phyloP scores from a whole-genome alignment of 352 stramenopile genomes.

The Phytophthora europaea region DNA sequence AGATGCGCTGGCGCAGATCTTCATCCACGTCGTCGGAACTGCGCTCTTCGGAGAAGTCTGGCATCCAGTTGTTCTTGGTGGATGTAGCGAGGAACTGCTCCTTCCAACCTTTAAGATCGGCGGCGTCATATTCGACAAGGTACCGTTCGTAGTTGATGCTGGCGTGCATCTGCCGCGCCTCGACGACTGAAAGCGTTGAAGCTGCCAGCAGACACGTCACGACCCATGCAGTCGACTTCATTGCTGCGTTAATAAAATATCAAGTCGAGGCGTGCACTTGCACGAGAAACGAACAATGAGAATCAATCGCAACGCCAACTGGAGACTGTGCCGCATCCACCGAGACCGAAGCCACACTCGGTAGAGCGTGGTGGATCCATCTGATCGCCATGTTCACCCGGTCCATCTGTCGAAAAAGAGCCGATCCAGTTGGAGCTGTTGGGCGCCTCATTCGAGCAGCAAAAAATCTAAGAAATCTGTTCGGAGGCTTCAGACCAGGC shows the following conservation, averaged over 20 bases:
- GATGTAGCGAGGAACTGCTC: conserved; percentile 20
- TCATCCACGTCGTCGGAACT: conserved; percentile 38
- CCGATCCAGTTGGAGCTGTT: conserved; percentile 17
- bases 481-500: conserved; percentile 22
- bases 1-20: conserved; percentile 42
- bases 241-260: conserved; percentile 13
- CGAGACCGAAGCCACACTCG: conserved; percentile 20
- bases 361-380: conserved; percentile 18
- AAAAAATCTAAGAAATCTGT: conserved; percentile 37
- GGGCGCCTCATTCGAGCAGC: conserved; percentile 29
- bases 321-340: conserved; percentile 9
- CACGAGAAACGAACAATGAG: conserved; percentile 37
- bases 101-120: conserved; percentile 34
- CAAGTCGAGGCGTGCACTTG: conserved; percentile 5
- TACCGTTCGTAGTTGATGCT: conserved; percentile 54
- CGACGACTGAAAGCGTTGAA: conserved; percentile 15
- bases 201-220: conserved; percentile 17
- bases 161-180: conserved; percentile 39
- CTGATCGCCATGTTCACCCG: conserved; percentile 28
- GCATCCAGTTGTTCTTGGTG: conserved; percentile 38
- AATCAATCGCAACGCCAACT: neutral
- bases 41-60: conserved; percentile 31
- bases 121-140: conserved; percentile 32
- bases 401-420: conserved; percentile 23
- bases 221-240: conserved; percentile 27